Conservation (phyloP, 2,329 filamentous ascomycete species). For the Plectosphaerella cucumerina region DNA sequence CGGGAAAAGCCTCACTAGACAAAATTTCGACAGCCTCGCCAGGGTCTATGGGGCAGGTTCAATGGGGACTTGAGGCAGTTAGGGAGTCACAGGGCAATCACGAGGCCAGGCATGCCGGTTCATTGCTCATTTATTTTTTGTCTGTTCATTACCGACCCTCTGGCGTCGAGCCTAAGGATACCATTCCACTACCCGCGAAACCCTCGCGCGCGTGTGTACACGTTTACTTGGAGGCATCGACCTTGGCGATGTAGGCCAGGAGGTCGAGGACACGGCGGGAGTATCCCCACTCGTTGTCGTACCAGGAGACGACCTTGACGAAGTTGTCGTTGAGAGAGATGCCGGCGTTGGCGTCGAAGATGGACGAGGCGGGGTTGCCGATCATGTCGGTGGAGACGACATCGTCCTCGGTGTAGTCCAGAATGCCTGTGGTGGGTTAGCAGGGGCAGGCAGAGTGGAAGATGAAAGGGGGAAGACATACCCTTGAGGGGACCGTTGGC, state of each 20-base stretch:
- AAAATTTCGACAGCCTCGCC: no score
- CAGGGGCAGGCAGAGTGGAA: not conserved
- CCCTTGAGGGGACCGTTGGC: slow-evolving; percentile 82
- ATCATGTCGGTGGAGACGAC: slow-evolving; percentile 91
- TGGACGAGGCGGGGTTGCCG: slow-evolving; percentile 90
- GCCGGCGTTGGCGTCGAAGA: slow-evolving; percentile 99
- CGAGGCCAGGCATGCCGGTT: not conserved
- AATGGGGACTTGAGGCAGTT: no score
- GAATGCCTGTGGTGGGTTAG: slow-evolving; percentile 57
- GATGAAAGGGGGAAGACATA: slow-evolving; percentile 37
- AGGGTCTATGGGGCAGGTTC: no score
- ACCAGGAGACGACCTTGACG: slow-evolving; percentile 97
- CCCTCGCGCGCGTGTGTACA: not conserved
- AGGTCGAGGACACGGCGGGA: slow-evolving; percentile 91
- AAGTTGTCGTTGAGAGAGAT: slow-evolving; percentile 98
- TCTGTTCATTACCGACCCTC: slow-evolving; percentile 9
- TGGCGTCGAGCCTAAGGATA: not conserved
- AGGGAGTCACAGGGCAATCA: no score
- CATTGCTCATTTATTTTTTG: slow-evolving; percentile 8
- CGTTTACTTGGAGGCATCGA: slow-evolving; percentile 56
- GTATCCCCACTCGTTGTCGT: slow-evolving; percentile 99
- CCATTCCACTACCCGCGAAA: not conserved
- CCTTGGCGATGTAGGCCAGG: slow-evolving; percentile 72
- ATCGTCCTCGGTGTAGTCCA: slow-evolving; percentile 95
- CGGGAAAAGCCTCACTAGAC: no score